These are phyloP conservation scores for Rhizoclosmatium sp. DNA, from an alignment of 192 early-diverging fungal genomes.

Conservation along the genomic window DNA sequence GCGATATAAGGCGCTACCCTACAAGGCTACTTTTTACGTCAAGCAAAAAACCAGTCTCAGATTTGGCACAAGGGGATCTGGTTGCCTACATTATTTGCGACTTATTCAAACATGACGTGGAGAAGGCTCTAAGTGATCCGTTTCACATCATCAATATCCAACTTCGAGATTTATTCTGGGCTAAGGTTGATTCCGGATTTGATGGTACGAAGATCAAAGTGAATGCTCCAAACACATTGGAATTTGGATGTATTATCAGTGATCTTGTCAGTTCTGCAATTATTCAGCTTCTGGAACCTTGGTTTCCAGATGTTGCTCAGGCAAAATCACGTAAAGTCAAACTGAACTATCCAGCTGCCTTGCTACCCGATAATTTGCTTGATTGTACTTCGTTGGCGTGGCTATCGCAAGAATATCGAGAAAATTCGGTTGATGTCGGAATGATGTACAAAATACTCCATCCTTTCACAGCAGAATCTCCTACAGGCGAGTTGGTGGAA, in stretches of 20 bases:
- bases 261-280: not conserved
- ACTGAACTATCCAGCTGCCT: not conserved
- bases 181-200: not conserved
- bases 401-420: not conserved
- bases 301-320: not conserved
- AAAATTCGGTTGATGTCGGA: conserved; percentile 1
- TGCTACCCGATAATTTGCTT: not conserved
- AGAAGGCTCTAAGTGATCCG: not conserved
- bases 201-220: too few species aligned
- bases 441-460: conserved; percentile 15
- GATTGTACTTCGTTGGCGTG: not conserved
- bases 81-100: conserved; percentile 8
- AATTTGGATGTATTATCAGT: too few species aligned
- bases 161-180: conserved; percentile 2
- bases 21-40: not conserved
- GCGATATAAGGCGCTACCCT: not conserved
- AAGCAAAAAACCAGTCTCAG: not conserved
- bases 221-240: too few species aligned
- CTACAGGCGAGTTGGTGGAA: not conserved
- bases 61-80: not conserved
- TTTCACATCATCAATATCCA: conserved; percentile 2
- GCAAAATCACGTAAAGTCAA: not conserved
- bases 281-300: not conserved
- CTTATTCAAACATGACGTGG: conserved; percentile 1
- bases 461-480: conserved; percentile 3